Conservation (phyloP, 352 stramenopile genomes). For the Phytopythium sindhum region DNA sequence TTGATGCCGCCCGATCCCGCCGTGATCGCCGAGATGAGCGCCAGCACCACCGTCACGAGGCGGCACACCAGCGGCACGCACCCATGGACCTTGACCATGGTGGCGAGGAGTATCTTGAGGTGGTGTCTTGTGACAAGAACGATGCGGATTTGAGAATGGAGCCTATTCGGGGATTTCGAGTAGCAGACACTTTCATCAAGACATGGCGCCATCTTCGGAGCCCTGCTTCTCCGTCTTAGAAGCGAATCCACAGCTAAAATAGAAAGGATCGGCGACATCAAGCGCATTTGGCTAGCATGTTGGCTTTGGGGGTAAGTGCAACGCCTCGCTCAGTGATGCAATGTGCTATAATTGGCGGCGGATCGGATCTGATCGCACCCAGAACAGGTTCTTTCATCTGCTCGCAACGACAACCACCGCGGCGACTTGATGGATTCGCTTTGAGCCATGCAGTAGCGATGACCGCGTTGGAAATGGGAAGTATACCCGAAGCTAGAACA, state of each 20-base stretch:
- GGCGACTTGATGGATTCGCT: too few relatives aligned
- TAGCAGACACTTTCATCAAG: too few relatives aligned
- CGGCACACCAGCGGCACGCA: constrained; percentile 37
- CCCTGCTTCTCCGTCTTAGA: background rate
- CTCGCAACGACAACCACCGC: too few relatives aligned
- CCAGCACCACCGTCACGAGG: constrained; percentile 35
- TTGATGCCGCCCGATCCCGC: constrained; percentile 41
- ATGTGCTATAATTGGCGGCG: too few relatives aligned
- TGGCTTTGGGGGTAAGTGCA: background rate
- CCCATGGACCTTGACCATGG: constrained; percentile 30
- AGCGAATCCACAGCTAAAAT: background rate
- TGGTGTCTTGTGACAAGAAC: background rate
- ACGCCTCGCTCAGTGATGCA: too few relatives aligned
- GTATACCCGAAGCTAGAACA: background rate
- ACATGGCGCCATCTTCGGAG: too few relatives aligned
- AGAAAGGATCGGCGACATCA: background rate
- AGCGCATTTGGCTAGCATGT: too few relatives aligned
- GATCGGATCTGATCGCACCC: too few relatives aligned
- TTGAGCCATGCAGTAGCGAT: too few relatives aligned
- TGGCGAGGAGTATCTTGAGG: background rate
- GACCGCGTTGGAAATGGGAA: background rate
- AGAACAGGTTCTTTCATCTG: too few relatives aligned
- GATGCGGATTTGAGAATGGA: background rate
- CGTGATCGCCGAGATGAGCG: constrained; percentile 35
- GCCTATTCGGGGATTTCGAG: too few relatives aligned